phyloP scores from a whole-genome alignment of 176 grass and related monocot genomes.

The Carex cristatella region DNA sequence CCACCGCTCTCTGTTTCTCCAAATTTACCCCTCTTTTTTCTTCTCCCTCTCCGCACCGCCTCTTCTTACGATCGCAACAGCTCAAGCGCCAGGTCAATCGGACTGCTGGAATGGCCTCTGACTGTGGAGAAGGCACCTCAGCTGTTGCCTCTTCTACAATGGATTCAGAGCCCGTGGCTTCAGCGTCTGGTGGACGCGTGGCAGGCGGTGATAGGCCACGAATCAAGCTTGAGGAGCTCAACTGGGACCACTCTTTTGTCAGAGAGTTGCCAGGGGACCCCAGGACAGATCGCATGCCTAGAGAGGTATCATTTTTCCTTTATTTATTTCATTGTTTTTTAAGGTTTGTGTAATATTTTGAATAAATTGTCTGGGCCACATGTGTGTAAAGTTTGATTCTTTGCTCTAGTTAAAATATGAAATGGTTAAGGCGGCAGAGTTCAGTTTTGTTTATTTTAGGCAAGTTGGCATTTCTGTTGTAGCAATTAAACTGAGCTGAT shows the following conservation, averaged over 20 bases:
- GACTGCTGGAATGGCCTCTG: constrained; percentile 32
- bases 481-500: background rate
- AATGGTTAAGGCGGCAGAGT: background rate
- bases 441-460: background rate
- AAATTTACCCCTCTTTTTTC: background rate
- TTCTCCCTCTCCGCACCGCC: background rate
- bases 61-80: background rate
- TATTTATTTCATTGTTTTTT: background rate
- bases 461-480: background rate
- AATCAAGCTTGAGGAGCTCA: constrained; percentile 58
- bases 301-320: constrained; percentile 32
- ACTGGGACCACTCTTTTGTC: constrained; percentile 81
- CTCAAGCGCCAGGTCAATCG: background rate
- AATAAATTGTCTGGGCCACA: background rate
- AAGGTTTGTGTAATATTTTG: background rate
- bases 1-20: constrained; percentile 18
- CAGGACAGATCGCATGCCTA: constrained; percentile 48
- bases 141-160: background rate
- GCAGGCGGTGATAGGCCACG: background rate
- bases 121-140: constrained; percentile 14
- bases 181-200: background rate
- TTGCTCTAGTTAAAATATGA: background rate
- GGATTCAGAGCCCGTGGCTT: background rate
- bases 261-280: constrained; percentile 69
- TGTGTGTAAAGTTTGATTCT: background rate